phyloP scores from a whole-genome alignment of 1,284 basidiomycete genomes.

The Takashimella koratensis region DNA sequence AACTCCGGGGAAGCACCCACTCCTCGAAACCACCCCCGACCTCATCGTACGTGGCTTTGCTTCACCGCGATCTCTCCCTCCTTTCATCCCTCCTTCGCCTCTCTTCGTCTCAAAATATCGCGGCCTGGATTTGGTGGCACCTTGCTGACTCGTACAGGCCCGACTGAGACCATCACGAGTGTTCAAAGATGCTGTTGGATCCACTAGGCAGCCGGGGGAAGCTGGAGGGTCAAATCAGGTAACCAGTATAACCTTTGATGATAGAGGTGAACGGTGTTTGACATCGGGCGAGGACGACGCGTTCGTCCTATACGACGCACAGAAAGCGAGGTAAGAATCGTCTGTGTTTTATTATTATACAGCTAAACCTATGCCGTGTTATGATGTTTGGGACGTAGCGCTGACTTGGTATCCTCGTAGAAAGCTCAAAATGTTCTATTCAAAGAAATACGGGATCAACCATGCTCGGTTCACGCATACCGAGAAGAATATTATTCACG shows the following conservation, averaged over 20 bases:
- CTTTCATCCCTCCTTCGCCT: too few species aligned
- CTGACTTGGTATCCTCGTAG: too few species aligned
- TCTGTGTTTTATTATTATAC: conserved; percentile 6
- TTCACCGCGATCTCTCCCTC: too few species aligned
- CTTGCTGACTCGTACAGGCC: too few species aligned
- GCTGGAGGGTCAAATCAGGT: conserved; percentile 51
- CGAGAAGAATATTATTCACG: conserved; percentile 76
- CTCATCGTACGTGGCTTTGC: too few species aligned
- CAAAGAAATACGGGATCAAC: conserved; percentile 95
- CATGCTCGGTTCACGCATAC: conserved; percentile 93
- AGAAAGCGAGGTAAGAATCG: conserved; percentile 72
- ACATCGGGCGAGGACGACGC: conserved; percentile 92
- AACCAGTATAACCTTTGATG: conserved; percentile 86
- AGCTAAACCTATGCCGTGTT: too few species aligned
- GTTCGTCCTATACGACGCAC: conserved; percentile 82
- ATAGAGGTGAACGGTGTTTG: conserved; percentile 77
- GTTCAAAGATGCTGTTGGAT: conserved; percentile 72
- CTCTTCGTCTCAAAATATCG: too few species aligned
- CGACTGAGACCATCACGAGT: conserved; percentile 67
- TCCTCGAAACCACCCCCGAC: too few species aligned
- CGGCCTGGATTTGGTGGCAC: too few species aligned
- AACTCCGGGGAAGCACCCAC: too few species aligned
- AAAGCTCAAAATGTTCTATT: conserved; percentile 72
- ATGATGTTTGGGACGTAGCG: too few species aligned
- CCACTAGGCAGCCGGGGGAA: conserved; percentile 29